phyloP scores from a whole-genome alignment of 2,329 filamentous ascomycete species.

The Aspergillus latus region DNA sequence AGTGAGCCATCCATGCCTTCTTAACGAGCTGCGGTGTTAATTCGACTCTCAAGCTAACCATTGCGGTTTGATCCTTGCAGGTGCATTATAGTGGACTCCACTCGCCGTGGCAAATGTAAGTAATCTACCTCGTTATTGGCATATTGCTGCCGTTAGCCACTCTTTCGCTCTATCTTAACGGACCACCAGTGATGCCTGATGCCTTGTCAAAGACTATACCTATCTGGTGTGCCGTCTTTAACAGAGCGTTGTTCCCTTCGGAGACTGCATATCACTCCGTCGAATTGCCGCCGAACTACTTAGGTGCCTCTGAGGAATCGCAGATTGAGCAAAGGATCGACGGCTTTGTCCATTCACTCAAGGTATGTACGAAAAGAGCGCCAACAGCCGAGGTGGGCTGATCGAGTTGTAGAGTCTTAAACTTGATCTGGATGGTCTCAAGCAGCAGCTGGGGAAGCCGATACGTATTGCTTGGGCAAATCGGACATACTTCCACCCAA shows the following conservation, averaged over 20 bases:
- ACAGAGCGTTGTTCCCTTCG: constrained; percentile 71
- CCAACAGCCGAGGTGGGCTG: constrained; percentile 1
- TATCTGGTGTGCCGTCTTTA: constrained; percentile 88
- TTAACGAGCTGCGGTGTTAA: neutral
- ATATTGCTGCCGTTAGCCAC: neutral
- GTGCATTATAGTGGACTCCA: constrained; percentile 85
- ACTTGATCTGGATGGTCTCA: constrained; percentile 58
- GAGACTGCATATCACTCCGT: constrained; percentile 53
- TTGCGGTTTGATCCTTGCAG: constrained; percentile 24
- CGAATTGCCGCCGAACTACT: constrained; percentile 68
- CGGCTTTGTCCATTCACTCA: constrained; percentile 53
- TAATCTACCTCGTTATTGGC: constrained; percentile 15
- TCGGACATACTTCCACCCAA: constrained; percentile 58
- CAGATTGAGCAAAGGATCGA: constrained; percentile 70
- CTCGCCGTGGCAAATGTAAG: constrained; percentile 79
- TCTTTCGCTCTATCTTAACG: constrained; percentile 22
- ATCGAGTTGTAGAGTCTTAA: constrained; percentile 55
- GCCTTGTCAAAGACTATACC: constrained; percentile 91
- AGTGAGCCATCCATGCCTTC: constrained; percentile 28
- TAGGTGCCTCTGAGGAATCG: constrained; percentile 72
- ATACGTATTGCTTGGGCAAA: constrained; percentile 79
- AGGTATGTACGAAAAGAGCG: constrained; percentile 30
- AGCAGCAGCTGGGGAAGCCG: constrained; percentile 64
- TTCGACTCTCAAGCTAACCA: constrained; percentile 14
- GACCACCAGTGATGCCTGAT: constrained; percentile 74